Base-by-base conservation (phyloP, 1,139 yeast species). In the Wickerhamiella infanticola region DNA sequence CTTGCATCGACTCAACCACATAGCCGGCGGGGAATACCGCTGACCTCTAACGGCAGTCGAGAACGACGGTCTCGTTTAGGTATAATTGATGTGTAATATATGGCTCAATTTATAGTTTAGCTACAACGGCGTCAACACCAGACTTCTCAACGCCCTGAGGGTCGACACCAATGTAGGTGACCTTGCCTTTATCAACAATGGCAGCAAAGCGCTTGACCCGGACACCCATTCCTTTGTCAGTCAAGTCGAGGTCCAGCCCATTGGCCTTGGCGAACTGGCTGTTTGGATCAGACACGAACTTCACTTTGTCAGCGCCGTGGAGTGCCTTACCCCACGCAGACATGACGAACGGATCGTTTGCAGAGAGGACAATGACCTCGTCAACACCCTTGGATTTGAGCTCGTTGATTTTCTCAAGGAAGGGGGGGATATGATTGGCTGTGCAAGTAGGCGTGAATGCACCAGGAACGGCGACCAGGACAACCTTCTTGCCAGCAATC, bases 391-490 rank as follows among this genome's bases (percentile, higher is more conserved):
- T 80, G 45, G 69, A 66, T 64, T 75, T 72, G 47, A 55, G 45
- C 47, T 77, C 73, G 8, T 61, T 61, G 45, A 73, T 58, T 46
- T 74, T 66, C 46, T 67, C 63, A 50, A 85, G 65, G 64, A 70
- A 83, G 18, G 78, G 83, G 27, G 95, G 95, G 53, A 85, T 75
- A 64, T 86, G 95, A 55, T 72, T 68, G 53, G 77, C 82, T 36
- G 90, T 77, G 66, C 95, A 85, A 5, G 94, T 78, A 53, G 94
- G 94, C 37, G 95, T 82, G 72, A 84, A 85, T 25, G 95, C 94
- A 53, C 94, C 94, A 51, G 95, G 95, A 27, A 83, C 94, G 48
- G 84, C 74, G 39, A 88, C 84, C 56, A 84, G 69, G 40, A 82
- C 76, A 41, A 82, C 72, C 54, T 72, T 74, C 62, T 72, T 72